These are phyloP conservation scores for Fusarium chaquense DNA, from an alignment of 2,329 filamentous ascomycete genomes.

Conservation along the genomic window DNA sequence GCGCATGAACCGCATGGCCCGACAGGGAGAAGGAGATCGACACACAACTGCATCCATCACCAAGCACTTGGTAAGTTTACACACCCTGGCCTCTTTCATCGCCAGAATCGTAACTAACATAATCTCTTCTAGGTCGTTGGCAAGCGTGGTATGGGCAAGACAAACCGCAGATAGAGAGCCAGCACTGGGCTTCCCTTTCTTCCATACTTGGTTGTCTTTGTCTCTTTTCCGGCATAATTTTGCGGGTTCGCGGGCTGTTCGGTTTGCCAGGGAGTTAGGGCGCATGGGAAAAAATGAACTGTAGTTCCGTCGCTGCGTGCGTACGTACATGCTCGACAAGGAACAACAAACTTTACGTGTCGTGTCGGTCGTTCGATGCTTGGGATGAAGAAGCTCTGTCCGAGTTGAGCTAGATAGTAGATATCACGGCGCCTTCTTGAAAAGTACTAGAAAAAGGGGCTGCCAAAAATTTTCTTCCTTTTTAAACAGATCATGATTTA, in stretches of 20 bases:
- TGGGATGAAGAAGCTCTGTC: slow-evolving; percentile 33
- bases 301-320: slow-evolving; percentile 29
- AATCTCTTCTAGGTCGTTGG: slow-evolving; percentile 73
- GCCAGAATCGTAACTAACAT: slow-evolving; percentile 15
- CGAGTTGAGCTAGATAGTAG: slow-evolving; percentile 41
- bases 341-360: slow-evolving; percentile 24
- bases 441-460: slow-evolving; percentile 20
- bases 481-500: slow-evolving; percentile 45
- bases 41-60: slow-evolving; percentile 83
- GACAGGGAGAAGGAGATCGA: slow-evolving; percentile 96
- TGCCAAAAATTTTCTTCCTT: slow-evolving; percentile 29
- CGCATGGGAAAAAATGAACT: slow-evolving; percentile 46
- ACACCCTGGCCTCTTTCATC: not conserved
- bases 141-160: slow-evolving; percentile 95
- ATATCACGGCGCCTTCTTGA: slow-evolving; percentile 38
- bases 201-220: slow-evolving; percentile 40
- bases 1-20: slow-evolving; percentile 98
- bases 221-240: slow-evolving; percentile 43
- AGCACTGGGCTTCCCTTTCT: slow-evolving; percentile 17
- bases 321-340: slow-evolving; percentile 26
- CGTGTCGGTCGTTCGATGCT: slow-evolving; percentile 34
- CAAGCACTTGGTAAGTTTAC: slow-evolving; percentile 85
- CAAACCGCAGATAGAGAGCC: slow-evolving; percentile 71
- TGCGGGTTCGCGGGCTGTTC: slow-evolving; percentile 40
- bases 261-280: slow-evolving; percentile 50